These are phyloP conservation scores for Clonostachys chloroleuca DNA, from an alignment of 2,329 filamentous ascomycete genomes.

Conservation along the genomic window DNA sequence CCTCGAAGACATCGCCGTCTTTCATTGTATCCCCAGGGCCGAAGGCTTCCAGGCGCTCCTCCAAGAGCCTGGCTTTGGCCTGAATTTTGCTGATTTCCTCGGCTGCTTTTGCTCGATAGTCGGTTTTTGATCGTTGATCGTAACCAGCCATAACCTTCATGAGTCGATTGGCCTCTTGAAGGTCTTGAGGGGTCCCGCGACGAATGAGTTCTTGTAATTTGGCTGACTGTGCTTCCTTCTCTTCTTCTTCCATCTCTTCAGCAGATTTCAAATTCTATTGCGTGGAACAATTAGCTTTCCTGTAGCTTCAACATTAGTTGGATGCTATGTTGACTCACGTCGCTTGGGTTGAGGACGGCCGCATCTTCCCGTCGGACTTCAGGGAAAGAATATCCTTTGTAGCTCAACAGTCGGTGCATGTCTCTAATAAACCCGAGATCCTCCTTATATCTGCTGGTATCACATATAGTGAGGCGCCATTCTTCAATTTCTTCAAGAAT, in stretches of 20 bases:
- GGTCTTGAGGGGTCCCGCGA: conserved; percentile 82
- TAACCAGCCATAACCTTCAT: conserved; percentile 99
- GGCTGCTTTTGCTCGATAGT: conserved; percentile 95
- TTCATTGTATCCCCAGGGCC: conserved; percentile 74
- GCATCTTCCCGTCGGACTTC: conserved; percentile 91
- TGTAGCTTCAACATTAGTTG: conserved; percentile 15
- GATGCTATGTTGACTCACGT: conserved; percentile 56
- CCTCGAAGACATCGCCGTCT: conserved; percentile 68
- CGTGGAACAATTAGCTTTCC: conserved; percentile 1
- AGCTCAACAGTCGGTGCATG: conserved; percentile 93
- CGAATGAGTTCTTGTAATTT: conserved; percentile 97
- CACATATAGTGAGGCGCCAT: conserved; percentile 97
- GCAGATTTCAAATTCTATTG: conserved; percentile 84
- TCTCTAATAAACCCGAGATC: conserved; percentile 94
- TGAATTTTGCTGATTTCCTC: conserved; percentile 94
- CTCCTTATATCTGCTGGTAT: conserved; percentile 96
- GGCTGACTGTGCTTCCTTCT: conserved; percentile 90
- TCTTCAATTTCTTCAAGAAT: conserved; percentile 97
- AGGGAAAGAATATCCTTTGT: conserved; percentile 96
- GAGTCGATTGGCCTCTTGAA: conserved; percentile 93
- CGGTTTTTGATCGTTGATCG: conserved; percentile 91
- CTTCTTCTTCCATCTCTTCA: conserved; percentile 98
- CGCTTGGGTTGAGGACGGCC: conserved; percentile 92
- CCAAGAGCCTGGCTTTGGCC: conserved; percentile 86
- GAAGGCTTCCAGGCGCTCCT: conserved; percentile 87